These are phyloP conservation scores for Leccinellum luteum DNA, from an alignment of 768 basidiomycete species.

Conservation along the genomic window DNA sequence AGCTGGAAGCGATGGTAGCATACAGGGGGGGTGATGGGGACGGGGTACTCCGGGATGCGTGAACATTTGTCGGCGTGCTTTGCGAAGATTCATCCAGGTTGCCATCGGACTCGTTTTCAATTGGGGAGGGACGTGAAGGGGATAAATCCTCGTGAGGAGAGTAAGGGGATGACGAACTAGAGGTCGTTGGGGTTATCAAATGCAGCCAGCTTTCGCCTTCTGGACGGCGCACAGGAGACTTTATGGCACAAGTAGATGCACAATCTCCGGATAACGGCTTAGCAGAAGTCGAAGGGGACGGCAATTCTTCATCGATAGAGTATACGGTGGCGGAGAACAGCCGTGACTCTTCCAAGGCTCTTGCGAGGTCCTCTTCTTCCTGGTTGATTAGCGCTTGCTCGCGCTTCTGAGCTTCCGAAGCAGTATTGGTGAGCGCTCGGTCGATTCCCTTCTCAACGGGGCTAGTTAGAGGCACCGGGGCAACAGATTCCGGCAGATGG, in stretches of 20 bases:
- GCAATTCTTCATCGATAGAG: conserved; percentile 3
- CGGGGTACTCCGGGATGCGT: conserved; percentile 2
- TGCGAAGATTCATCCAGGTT: conserved; percentile 4
- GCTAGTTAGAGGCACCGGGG: conserved; percentile 14
- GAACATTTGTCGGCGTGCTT: conserved; percentile 5
- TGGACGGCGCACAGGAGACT: conserved; percentile 12
- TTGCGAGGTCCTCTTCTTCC: conserved; percentile 67
- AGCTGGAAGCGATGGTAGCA: conserved; percentile 23
- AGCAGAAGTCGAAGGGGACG: conserved; percentile 7
- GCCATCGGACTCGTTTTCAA: conserved; percentile 13
- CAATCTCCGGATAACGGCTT: conserved; percentile 12
- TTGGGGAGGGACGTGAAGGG: conserved; percentile 22
- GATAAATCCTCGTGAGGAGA: conserved; percentile 25
- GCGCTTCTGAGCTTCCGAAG: conserved; percentile 36
- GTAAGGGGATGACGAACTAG: conserved; percentile 22
- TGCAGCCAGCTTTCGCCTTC: conserved; percentile 34
- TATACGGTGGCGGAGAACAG: conserved; percentile 15
- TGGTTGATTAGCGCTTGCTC: conserved; percentile 25
- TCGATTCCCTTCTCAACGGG: conserved; percentile 47
- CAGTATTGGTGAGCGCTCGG: conserved; percentile 45
- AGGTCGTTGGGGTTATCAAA: conserved; percentile 27
- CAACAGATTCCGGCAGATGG: conserved; percentile 1
- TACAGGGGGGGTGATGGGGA: conserved; percentile 24
- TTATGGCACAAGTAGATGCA: conserved; percentile 16
- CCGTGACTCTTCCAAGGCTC: conserved; percentile 59